Conservation (phyloP, 129 eudicot genomes). For the Chrysanthemum makinoi region DNA sequence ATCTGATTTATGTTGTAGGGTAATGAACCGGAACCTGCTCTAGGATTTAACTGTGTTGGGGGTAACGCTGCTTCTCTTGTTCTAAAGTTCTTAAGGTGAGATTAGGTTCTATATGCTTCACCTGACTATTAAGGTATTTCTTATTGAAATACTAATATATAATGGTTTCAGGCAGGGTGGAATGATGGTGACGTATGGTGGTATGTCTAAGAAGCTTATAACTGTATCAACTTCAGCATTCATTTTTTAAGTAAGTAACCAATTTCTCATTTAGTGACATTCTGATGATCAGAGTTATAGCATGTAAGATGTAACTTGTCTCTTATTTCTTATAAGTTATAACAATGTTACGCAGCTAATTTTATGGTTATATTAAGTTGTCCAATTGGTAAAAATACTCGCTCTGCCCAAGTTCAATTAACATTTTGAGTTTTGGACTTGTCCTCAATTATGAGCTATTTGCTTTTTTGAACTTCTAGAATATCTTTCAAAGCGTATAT, state of each 20-base stretch:
- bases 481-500: neutral
- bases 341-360: neutral
- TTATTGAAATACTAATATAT: conserved; percentile 7
- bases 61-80: conserved; percentile 94
- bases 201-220: conserved; percentile 93
- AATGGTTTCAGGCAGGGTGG: conserved; percentile 72
- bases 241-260: conserved; percentile 73
- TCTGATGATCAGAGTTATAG: conserved; percentile 10
- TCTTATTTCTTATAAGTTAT: neutral
- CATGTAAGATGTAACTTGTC: neutral
- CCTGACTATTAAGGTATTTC: conserved; percentile 3
- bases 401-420: neutral
- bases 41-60: conserved; percentile 99
- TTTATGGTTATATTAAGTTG: neutral
- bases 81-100: conserved; percentile 83
- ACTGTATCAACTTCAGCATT: conserved; percentile 86
- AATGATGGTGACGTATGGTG: conserved; percentile 99
- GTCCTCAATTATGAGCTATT: too few species aligned
- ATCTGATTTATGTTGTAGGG: conserved; percentile 39
- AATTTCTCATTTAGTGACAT: conserved; percentile 8
- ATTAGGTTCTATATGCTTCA: conserved; percentile 3
- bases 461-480: too few species aligned
- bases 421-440: too few species aligned
- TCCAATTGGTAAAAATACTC: neutral
- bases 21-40: conserved; percentile 68